phyloP scores from a whole-genome alignment of 2,329 filamentous ascomycete genomes.

The Trichoderma gracile region DNA sequence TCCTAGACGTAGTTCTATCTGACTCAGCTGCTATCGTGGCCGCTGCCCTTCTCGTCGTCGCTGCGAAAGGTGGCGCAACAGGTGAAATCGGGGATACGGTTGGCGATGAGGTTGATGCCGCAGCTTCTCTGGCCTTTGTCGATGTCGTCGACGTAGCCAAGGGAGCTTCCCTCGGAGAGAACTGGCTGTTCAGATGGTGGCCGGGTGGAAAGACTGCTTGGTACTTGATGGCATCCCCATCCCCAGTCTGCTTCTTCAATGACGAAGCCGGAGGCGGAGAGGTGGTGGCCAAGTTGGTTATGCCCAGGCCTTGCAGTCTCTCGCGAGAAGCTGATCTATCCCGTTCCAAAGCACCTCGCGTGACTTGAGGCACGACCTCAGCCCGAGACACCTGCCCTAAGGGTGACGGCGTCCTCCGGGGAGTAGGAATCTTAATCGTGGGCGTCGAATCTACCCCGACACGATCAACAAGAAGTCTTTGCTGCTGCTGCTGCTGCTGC shows the following conservation, averaged over 20 bases:
- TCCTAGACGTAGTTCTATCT: slow-evolving; percentile 47
- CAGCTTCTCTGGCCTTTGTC: background rate
- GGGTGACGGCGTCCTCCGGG: slow-evolving; percentile 25
- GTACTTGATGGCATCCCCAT: slow-evolving; percentile 48
- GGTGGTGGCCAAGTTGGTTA: slow-evolving; percentile 42
- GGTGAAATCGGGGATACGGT: background rate
- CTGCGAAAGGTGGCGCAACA: background rate
- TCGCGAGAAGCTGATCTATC: slow-evolving; percentile 33
- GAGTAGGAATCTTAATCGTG: slow-evolving; percentile 21
- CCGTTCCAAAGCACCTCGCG: slow-evolving; percentile 1
- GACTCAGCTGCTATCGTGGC: slow-evolving; percentile 51
- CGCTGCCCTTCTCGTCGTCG: background rate
- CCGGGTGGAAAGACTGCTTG: slow-evolving; percentile 60
- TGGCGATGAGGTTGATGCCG: background rate
- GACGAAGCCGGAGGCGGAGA: slow-evolving; percentile 57
- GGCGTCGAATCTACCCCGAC: slow-evolving; percentile 16
- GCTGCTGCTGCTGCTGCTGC: slow-evolving; percentile 1
- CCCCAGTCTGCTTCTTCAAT: slow-evolving; percentile 42
- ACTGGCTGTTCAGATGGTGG: slow-evolving; percentile 49
- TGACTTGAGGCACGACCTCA: background rate
- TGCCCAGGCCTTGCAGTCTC: slow-evolving; percentile 44
- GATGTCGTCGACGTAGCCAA: background rate
- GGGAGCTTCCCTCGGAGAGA: slow-evolving; percentile 29
- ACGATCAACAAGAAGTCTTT: slow-evolving; percentile 19
- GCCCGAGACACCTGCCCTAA: background rate